phyloP scores from a whole-genome alignment of 148 eudicot species.

The Agrostemma githago region DNA sequence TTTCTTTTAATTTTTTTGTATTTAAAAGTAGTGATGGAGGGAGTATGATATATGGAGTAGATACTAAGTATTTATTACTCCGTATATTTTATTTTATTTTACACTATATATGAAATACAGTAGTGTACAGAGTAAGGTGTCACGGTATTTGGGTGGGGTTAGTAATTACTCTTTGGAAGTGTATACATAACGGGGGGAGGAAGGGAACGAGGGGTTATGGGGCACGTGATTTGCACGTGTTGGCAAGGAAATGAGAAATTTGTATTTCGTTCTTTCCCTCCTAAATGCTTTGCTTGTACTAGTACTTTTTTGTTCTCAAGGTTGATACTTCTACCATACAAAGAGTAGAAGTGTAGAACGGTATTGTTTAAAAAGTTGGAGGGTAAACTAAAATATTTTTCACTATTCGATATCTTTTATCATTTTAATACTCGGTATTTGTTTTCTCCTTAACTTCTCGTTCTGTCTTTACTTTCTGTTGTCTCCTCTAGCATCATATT shows the following conservation, averaged over 20 bases:
- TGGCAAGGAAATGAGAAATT: not conserved
- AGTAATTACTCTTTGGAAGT: not conserved
- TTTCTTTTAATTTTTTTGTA: too few relatives aligned
- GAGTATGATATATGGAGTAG: too few relatives aligned
- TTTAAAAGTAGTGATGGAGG: too few relatives aligned
- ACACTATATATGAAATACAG: not conserved
- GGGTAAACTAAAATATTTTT: too few relatives aligned
- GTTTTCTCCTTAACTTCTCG: too few relatives aligned
- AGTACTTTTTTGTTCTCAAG: not conserved
- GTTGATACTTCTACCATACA: too few relatives aligned
- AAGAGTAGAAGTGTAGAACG: not conserved
- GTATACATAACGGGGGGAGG: not conserved
- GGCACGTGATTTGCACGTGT: constrained; percentile 29
- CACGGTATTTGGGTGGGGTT: constrained; percentile 28
- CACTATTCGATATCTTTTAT: too few relatives aligned
- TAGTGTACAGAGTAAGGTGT: not conserved
- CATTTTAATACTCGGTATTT: too few relatives aligned
- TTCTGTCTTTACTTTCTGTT: too few relatives aligned
- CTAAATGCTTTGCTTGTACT: not conserved
- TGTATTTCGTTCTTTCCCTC: constrained; percentile 3
- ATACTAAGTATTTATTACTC: constrained; percentile 3
- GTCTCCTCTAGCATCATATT: too few relatives aligned
- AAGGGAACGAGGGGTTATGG: not conserved
- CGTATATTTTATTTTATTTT: constrained; percentile 3
- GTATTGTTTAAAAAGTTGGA: too few relatives aligned